Base-by-base conservation (phyloP, 768 basidiomycete genomes). In the Jaapia argillacea region DNA sequence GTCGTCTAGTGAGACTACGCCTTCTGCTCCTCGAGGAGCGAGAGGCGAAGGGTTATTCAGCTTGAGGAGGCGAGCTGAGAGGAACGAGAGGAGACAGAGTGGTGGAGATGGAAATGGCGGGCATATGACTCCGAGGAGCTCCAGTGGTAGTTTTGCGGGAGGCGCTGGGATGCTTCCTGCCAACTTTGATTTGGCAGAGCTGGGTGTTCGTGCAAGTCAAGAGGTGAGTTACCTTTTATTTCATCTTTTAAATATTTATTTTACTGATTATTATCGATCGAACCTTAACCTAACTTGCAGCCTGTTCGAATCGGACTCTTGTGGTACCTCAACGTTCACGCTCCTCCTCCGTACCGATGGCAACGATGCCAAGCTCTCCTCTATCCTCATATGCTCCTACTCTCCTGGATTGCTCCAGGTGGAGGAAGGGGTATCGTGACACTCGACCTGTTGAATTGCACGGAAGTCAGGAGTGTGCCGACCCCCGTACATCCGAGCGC, bases 251-350 rank as follows among this genome's bases (percentile, higher is more conserved):
- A n/a, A n/a, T n/a, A n/a, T n/a, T n/a, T n/a, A n/a, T n/a, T n/a
- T n/a, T n/a, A n/a, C n/a, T n/a, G n/a, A n/a, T n/a, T n/a, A n/a
- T n/a, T n/a, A n/a, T n/a, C n/a, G n/a, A n/a, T n/a, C n/a, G n/a
- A n/a, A n/a, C n/a, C n/a, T n/a, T 38, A 38, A 7, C 21, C 20
- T 45, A 10, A 28, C 44, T 47, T 52, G n/a, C 55, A 94, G 92
- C 90, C 91, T 3, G 66, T 88, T 10, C 81, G 87, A 45, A 84
- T 88, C 31, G 92, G 92, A 12, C 66, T 80, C 12, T 63, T 96
- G 1, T 94, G 88, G 83, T 96, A 91, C 56, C 75, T 96, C 43
- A 94, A 96, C 45, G 92, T 94, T 0, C 92, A 96, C 54, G 81
- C 84, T 0, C 57, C 74, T 3, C 77, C 82, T 18, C 85, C 85